Conservation (phyloP, 345 rosid genomes). For the Citropsis articulata region DNA sequence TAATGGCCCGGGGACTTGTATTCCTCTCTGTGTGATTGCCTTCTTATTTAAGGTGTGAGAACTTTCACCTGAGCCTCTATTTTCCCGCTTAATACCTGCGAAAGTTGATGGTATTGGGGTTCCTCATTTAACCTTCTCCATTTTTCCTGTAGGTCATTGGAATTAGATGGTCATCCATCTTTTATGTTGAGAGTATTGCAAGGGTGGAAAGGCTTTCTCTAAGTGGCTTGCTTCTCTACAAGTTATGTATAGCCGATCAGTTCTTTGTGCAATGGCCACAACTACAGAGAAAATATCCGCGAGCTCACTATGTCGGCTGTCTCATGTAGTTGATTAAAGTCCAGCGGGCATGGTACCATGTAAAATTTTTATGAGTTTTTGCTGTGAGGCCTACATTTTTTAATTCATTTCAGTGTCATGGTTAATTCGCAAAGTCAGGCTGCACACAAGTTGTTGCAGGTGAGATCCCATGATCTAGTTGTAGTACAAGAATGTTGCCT, state of each 20-base stretch:
- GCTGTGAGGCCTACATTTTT: neutral
- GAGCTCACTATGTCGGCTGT: constrained; percentile 75
- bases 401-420: neutral
- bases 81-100: neutral
- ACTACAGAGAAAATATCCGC: constrained; percentile 57
- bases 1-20: constrained; percentile 96
- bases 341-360: constrained; percentile 14
- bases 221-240: constrained; percentile 84
- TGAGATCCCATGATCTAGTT: neutral
- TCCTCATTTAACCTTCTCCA: neutral
- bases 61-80: neutral
- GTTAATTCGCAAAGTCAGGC: neutral
- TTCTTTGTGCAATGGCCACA: constrained; percentile 48
- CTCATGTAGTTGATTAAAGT: constrained; percentile 56
- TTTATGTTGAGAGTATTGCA: constrained; percentile 90
- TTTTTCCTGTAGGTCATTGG: constrained; percentile 57
- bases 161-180: constrained; percentile 75
- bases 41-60: constrained; percentile 65
- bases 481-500: constrained; percentile 7
- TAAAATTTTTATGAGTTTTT: constrained; percentile 9
- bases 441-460: neutral
- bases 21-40: constrained; percentile 78
- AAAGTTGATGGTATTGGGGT: neutral
- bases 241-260: constrained; percentile 70
- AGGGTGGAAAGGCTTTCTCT: constrained; percentile 83